Percentiles rank a stretch among this genome's conserved stretches.
phyloP scores from a whole-genome alignment of 2,329 filamentous ascomycete genomes.

The Epichloe coenophiala region DNA sequence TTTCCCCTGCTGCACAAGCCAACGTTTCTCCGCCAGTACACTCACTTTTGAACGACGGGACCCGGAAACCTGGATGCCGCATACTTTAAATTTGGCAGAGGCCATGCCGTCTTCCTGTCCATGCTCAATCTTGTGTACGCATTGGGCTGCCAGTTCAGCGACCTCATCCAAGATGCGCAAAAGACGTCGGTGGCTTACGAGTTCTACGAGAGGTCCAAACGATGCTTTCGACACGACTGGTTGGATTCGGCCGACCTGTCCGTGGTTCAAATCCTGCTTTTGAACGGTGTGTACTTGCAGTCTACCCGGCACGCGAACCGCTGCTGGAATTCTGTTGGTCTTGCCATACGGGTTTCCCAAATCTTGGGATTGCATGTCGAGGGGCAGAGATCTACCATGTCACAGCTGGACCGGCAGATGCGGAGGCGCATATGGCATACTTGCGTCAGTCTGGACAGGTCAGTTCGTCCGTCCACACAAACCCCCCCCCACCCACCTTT shows the following conservation, averaged over 20 bases:
- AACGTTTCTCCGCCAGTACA: not conserved
- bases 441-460: conserved; percentile 2
- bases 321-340: conserved; percentile 3
- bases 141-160: conserved; percentile 2
- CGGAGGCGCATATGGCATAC: conserved; percentile 2
- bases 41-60: not conserved
- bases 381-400: not conserved
- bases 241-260: conserved; percentile 1
- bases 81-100: not conserved
- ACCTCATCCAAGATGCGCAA: not conserved
- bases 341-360: conserved; percentile 2
- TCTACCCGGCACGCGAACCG: conserved; percentile 2
- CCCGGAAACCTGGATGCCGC: not conserved
- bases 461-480: not conserved
- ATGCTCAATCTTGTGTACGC: conserved; percentile 2
- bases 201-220: not conserved
- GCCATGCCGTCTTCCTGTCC: not conserved
- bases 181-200: conserved; percentile 1
- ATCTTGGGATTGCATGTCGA: conserved; percentile 1
- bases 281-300: conserved; percentile 2
- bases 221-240: not conserved
- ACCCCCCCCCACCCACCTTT: not conserved
- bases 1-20: conserved; percentile 1
- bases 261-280: not conserved
- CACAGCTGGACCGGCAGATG: conserved; percentile 2